Evolutionary conservation across 2,329 filamentous ascomycete genomes (phyloP).

Genomic region (Phoma sp.): DNA sequence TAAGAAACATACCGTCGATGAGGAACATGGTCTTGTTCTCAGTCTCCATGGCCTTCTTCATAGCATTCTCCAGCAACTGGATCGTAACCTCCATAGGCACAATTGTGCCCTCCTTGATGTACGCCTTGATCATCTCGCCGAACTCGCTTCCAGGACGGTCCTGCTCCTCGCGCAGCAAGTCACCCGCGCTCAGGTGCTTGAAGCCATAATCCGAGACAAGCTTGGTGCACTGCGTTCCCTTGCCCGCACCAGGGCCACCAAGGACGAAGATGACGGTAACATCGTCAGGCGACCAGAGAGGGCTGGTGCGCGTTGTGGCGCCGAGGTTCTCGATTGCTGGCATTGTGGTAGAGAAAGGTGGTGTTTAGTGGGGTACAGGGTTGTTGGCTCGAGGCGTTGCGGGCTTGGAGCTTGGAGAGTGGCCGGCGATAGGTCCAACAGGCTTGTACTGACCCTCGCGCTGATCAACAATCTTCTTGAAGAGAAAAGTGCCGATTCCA

Average conservation of each 20-base stretch:
- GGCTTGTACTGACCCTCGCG: slow-evolving; percentile 49
- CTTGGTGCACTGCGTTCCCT: slow-evolving; percentile 92
- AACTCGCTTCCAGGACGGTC: slow-evolving; percentile 85
- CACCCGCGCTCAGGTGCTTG: slow-evolving; percentile 90
- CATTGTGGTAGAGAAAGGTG: slow-evolving; percentile 32
- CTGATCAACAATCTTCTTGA: slow-evolving; percentile 57
- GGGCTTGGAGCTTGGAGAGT: slow-evolving; percentile 40
- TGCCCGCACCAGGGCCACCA: slow-evolving; percentile 92
- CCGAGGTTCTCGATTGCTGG: slow-evolving; percentile 50
- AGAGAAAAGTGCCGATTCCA: slow-evolving; percentile 53
- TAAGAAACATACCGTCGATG: slow-evolving; percentile 62
- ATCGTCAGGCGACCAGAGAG: slow-evolving; percentile 76
- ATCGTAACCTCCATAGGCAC: slow-evolving; percentile 99
- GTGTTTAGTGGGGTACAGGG: slow-evolving; percentile 37
- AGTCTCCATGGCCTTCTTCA: slow-evolving; percentile 71
- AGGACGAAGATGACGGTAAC: slow-evolving; percentile 97
- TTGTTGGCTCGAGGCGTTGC: slow-evolving; percentile 21
- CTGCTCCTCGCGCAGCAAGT: slow-evolving; percentile 93
- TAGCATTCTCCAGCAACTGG: slow-evolving; percentile 90
- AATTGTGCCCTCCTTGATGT: slow-evolving; percentile 94
- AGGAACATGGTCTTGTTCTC: slow-evolving; percentile 72
- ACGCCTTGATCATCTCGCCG: slow-evolving; percentile 88
- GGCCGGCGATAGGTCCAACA: slow-evolving; percentile 39
- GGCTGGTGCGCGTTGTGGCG: slow-evolving; percentile 59
- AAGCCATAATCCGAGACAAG: slow-evolving; percentile 90